Evolutionary conservation across 176 grass and related monocot species (phyloP).

Genomic region (Phoenix dactylifera): DNA sequence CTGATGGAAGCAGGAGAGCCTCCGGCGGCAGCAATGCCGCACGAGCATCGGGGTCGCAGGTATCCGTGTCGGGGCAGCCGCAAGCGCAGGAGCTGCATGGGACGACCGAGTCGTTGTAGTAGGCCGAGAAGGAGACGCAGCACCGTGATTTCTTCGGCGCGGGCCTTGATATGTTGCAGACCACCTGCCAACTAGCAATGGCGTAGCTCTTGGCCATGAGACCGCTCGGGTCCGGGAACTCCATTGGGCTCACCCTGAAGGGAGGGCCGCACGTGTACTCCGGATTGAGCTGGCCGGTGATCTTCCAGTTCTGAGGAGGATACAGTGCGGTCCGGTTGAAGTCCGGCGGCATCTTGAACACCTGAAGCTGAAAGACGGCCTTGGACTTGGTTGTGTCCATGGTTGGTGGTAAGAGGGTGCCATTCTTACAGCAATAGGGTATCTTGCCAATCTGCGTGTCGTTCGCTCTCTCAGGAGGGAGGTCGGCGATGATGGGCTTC

Average conservation of each 20-base stretch:
- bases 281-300: slow-evolving; percentile 62
- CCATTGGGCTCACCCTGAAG: slow-evolving; percentile 56
- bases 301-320: slow-evolving; percentile 74
- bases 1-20: slow-evolving; percentile 59
- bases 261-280: slow-evolving; percentile 52
- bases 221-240: slow-evolving; percentile 64
- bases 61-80: slow-evolving; percentile 29
- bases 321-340: slow-evolving; percentile 79
- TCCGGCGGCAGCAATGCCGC: slow-evolving; percentile 54
- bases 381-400: slow-evolving; percentile 63
- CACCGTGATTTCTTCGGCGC: slow-evolving; percentile 41
- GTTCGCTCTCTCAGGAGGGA: slow-evolving; percentile 73
- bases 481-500: slow-evolving; percentile 79
- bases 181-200: slow-evolving; percentile 86
- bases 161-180: slow-evolving; percentile 71
- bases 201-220: slow-evolving; percentile 56
- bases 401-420: slow-evolving; percentile 54
- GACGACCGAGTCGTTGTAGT: slow-evolving; percentile 69
- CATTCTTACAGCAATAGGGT: slow-evolving; percentile 94
- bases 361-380: slow-evolving; percentile 76
- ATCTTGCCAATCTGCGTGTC: slow-evolving; percentile 65
- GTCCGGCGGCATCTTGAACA: slow-evolving; percentile 87
- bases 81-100: slow-evolving; percentile 77
- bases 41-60: slow-evolving; percentile 43
- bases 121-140: slow-evolving; percentile 90